Evolutionary conservation across 2,329 filamentous ascomycete genomes (phyloP), one percentile per base, ranked within the genome.

Genomic region (Botrytis porri): DNA sequence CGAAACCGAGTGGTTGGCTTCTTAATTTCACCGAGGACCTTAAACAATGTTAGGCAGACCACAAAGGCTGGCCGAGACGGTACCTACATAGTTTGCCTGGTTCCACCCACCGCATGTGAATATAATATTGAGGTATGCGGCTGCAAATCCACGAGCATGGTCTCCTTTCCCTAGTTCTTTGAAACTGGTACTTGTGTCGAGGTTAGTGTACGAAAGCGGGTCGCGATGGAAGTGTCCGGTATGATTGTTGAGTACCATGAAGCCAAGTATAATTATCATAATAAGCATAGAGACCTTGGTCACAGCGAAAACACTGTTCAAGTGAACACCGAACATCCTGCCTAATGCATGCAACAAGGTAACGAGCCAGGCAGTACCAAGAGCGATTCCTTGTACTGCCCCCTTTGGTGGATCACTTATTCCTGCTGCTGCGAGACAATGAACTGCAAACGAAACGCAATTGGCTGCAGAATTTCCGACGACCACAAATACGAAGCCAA

Each of bases 381-480:
- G 80, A 0, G 87, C 87, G 48, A 88, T 83, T 16, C 83, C 86
- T 51, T 84, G 81, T 18, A 85, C 83, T 82, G 5, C 81, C 64
- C 32, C 81, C 81, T 70, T 75, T 8, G 79, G 80, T n/a, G 78
- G 72, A 22, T 76, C 20, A 9, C 39, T 78, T 70, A 51, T 78
- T 22, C 70, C 70, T 4, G 83, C 81, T 3, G 84, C 82, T n/a
- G 78, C 75, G 4, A 84, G 72, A 85, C 81, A 45, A 84, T 83
- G 73, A 84, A 85, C 76, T 84, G 84, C 85, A 66, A 87, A 85
- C 8, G 86, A 82, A 48, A 86, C 83, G 60, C 84, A 85, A 77
- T 86, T 87, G 60, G 84, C 84, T 2, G 85, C 83, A 1, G 84
- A 84, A 81, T 86, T 86, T 14, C 85, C 85, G 20, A 87, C 82